A percentile compares a stretch with the other conserved stretches of the same genome.
These are phyloP conservation scores for Trichoderma polysporum DNA, from an alignment of 2,329 filamentous ascomycete genomes.

Conservation along the genomic window DNA sequence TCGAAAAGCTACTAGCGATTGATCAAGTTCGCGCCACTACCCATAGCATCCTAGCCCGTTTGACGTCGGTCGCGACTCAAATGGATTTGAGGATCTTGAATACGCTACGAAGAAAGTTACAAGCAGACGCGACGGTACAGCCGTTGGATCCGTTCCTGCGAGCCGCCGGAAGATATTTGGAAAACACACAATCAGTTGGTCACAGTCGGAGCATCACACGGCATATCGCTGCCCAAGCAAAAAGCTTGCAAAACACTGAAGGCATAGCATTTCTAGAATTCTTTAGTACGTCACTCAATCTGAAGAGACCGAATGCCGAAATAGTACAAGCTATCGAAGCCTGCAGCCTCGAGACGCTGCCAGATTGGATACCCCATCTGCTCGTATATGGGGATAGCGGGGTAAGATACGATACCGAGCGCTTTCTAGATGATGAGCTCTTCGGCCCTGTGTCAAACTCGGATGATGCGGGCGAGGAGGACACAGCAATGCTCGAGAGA, in stretches of 20 bases:
- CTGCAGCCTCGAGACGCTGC: conserved; percentile 31
- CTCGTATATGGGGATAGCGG: conserved; percentile 47
- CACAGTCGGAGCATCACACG: conserved; percentile 41
- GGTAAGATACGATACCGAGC: conserved; percentile 44
- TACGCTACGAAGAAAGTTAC: conserved; percentile 55
- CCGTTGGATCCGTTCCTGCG: conserved; percentile 57
- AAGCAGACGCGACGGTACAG: conserved; percentile 42
- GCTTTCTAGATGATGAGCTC: conserved; percentile 45
- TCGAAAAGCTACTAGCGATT: conserved; percentile 65
- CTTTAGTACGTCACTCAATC: conserved; percentile 32
- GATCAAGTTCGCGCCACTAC: conserved; percentile 56
- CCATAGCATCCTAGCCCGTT: conserved; percentile 55
- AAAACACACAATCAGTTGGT: conserved; percentile 36
- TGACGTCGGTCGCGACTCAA: conserved; percentile 53
- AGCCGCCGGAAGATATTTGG: conserved; percentile 56
- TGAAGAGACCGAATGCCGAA: conserved; percentile 31
- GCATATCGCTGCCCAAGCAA: conserved; percentile 47
- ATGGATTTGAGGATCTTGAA: conserved; percentile 54
- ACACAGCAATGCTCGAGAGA: conserved; percentile 26
- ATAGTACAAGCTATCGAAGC: conserved; percentile 26
- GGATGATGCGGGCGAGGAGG: conserved; percentile 28
- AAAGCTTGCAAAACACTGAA: conserved; percentile 47
- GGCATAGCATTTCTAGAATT: conserved; percentile 51
- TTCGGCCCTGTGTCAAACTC: conserved; percentile 36
- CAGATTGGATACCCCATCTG: conserved; percentile 53